Evolutionary conservation across 768 basidiomycete species (phyloP).

Genomic region (Leccinum obscurum): DNA sequence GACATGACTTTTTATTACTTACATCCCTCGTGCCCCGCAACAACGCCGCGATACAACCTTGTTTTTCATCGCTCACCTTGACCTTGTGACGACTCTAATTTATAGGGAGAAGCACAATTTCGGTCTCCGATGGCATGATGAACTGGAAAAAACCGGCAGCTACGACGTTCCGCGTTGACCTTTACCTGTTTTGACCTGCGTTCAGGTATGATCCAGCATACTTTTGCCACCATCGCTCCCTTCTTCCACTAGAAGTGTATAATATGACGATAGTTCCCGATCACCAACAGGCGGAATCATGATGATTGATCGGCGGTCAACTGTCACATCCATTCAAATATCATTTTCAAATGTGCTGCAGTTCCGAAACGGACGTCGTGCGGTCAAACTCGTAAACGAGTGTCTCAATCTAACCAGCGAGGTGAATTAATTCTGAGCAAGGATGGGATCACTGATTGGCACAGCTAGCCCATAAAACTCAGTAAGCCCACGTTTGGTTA

Average conservation of each 20-base stretch:
- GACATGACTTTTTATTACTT: background rate
- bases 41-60: background rate
- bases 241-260: background rate
- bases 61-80: background rate
- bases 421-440: background rate
- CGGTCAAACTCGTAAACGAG: background rate
- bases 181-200: background rate
- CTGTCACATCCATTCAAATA: background rate
- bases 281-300: background rate
- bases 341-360: background rate
- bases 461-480: background rate
- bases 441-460: background rate
- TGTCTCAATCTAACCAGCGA: background rate
- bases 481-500: background rate
- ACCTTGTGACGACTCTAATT: background rate
- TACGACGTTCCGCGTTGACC: background rate
- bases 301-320: no score
- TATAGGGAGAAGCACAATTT: background rate
- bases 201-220: background rate
- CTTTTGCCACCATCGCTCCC: background rate
- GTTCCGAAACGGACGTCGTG: background rate
- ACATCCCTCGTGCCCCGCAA: background rate
- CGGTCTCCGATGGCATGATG: background rate
- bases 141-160: background rate
- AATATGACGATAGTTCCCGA: background rate